A percentile compares a stretch with the other conserved stretches of the same genome.
These are phyloP conservation scores for Lipomyces orientalis DNA, from an alignment of 805 yeast genomes.

Conservation along the genomic window DNA sequence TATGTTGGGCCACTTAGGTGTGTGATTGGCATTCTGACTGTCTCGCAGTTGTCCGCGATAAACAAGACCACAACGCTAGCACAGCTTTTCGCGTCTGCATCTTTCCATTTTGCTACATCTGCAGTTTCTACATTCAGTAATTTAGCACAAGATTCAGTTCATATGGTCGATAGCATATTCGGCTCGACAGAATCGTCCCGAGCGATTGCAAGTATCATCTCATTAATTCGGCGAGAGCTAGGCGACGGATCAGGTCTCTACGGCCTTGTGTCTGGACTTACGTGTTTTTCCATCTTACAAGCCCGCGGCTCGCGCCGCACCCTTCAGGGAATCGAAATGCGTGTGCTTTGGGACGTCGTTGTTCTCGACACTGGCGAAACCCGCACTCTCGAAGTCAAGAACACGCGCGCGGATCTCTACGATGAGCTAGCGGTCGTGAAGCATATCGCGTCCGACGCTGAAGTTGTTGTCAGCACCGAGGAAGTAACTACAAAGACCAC, in stretches of 20 bases:
- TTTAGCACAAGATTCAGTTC: slow-evolving; percentile 43
- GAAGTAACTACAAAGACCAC: slow-evolving; percentile 35
- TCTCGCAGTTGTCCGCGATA: slow-evolving; percentile 27
- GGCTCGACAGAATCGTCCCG: slow-evolving; percentile 46
- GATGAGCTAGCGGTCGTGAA: slow-evolving; percentile 20
- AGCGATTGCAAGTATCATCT: slow-evolving; percentile 42
- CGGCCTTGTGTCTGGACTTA: slow-evolving; percentile 42
- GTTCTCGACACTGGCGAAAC: slow-evolving; percentile 45
- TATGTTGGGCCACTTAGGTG: no score
- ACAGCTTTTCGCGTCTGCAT: slow-evolving; percentile 42
- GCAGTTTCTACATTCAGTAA: slow-evolving; percentile 38
- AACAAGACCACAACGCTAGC: slow-evolving; percentile 40
- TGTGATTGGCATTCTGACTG: not conserved
- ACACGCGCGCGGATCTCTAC: slow-evolving; percentile 20
- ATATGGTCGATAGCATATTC: slow-evolving; percentile 43
- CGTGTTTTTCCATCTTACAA: slow-evolving; percentile 44
- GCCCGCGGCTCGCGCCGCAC: slow-evolving; percentile 40
- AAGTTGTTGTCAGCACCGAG: slow-evolving; percentile 31
- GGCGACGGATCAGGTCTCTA: slow-evolving; percentile 43
- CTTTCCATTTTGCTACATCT: slow-evolving; percentile 42
- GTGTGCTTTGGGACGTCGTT: slow-evolving; percentile 46
- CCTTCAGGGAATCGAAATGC: slow-evolving; percentile 34
- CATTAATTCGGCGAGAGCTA: slow-evolving; percentile 42
- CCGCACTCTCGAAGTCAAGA: slow-evolving; percentile 31
- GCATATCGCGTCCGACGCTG: slow-evolving; percentile 31